Evolutionary conservation across 2,329 filamentous ascomycete genomes (phyloP), one percentile per base, ranked within the genome.

Genomic region (Bipolaris sorokiniana): DNA sequence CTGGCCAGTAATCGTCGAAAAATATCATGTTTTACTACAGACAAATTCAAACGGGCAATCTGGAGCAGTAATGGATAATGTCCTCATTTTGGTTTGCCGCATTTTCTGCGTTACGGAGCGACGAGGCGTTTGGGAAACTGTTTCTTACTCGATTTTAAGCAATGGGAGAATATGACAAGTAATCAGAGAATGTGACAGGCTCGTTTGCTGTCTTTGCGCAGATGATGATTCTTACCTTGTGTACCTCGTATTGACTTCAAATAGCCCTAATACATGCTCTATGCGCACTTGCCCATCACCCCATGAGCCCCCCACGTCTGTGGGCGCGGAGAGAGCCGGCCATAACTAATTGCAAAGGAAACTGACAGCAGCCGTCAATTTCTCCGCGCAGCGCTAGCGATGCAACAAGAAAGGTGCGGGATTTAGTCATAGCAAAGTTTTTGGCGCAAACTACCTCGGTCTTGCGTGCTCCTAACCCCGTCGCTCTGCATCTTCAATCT

Each of bases 61-160:
- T 44, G 33, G 7, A 18, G 57, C 34, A 23, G 41, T 26, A 11
- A 45, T 11, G 33, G 41, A 28, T 41, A 31, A 42, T 33, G 28
- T 37, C 36, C 40, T 51, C 10, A 20, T 47, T 51, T 51, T 26
- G 34, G 47, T 44, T 48, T 56, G 47, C 47, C 42, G 52, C 56
- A 48, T 58, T 53, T 55, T 41, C 51, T 63, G 66, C 64, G 66
- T 64, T 66, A 48, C 44, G 62, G 67, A 69, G 65, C 67, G 62
- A 58, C 48, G 52, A 28, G 65, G 65, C 66, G 64, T 66, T 68
- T 56, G 40, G 44, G 44, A 33, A 49, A 42, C 33, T 38, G 51
- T 51, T 56, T 48, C 22, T 48, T 54, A 51, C 16, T 57, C 49
- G 41, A 45, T 20, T 38, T 46, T 9, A 37, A 50, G 16, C 38